Base-by-base conservation (phyloP, 129 eudicot species). In the Kitagawia praeruptora region DNA sequence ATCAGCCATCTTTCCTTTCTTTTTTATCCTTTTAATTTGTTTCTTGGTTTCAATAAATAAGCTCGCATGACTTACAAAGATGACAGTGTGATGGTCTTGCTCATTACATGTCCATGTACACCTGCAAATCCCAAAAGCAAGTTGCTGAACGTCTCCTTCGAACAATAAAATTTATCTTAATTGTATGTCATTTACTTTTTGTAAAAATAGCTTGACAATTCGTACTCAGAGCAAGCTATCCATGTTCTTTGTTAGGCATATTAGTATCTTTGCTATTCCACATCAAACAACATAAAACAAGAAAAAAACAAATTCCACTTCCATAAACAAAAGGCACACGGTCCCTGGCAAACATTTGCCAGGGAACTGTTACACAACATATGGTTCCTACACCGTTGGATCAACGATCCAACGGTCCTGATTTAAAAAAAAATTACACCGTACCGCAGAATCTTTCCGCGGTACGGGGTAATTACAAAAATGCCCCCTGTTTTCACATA, bases 1-100 rank as follows among this genome's bases (percentile, higher is more conserved):
- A 70, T 89, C 91, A 47, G 91, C 91, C 91, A 87, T 89, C 80
- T 81, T 42, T 71, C 54, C 70, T 58, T 8, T 2, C 19, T 15
- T 23, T 21, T 8, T 56, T 0, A 1, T 7, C 9, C 2, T 56
- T 21, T 56, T 7, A 56, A 54, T 54, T 5, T 56, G 31, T 61
- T 15, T 8, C 11, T n/a, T 61, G 69, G 69, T 61, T n/a, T 25
- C 34, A 61, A 61, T 3, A 61, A 51, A 64, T 54, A 44, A 46
- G 66, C 47, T 25, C 31, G 64, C 0, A 8, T 45, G 41, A 46
- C 38, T 25, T 46, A 13, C 13, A 7, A 77, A 77, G 51, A n/a
- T 12, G 54, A n/a, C 23, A 37, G 46, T 10, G 28, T 40, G 39
- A 19, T 34, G 34, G 51, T n/a, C 5, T 45, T 45, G 13, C 49